Base-by-base conservation (phyloP, 257 asterid genomes). In the Fraxinus americana region DNA sequence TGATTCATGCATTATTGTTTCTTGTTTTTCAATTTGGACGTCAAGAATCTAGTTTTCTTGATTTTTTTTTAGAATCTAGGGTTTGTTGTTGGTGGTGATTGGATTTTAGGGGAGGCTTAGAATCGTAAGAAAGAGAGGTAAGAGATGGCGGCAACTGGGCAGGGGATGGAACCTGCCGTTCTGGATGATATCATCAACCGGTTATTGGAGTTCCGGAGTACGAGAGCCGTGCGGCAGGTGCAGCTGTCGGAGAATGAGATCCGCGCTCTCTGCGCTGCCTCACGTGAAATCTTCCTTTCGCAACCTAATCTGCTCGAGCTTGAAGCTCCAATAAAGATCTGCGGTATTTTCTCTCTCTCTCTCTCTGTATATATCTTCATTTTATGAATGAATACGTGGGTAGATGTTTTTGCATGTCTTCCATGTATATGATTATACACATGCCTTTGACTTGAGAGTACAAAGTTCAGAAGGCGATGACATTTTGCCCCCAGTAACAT, bases 261-360 rank as follows among this genome's bases (percentile, higher is more conserved):
- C 92, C 96, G 97, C n/a, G 85, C 89, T 35, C 91, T 94, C 66
- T 94, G 97, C 75, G 75, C 82, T 59, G 77, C 97, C 43, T 80
- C 98, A 19, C 90, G 98, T 17, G 96, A 92, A 81, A 94, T 94
- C 76, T 94, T 94, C 85, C 93, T 94, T 67, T 88, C 87, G 17
- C 97, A 94, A 84, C 98, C 97, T 57, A 94, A 92, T 90, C 96
- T 94, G 25, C 91, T 94, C 74, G 97, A 94, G 91, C 96, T 94
- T 16, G 98, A 94, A 82, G 98, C 98, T 14, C 98, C 97, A 67
- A 94, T 94, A 85, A 94, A 94, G 97, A 94, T 94, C 88, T 94
- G 98, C 84, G 98, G 98, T 94, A 90, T 39, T 13, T 12, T 45
- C 16, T 35, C 11, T 54, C 65, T 52, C 23, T 25, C 27, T 25